Base-by-base conservation (phyloP, 768 basidiomycete genomes). In the Agrocybe praecox region DNA sequence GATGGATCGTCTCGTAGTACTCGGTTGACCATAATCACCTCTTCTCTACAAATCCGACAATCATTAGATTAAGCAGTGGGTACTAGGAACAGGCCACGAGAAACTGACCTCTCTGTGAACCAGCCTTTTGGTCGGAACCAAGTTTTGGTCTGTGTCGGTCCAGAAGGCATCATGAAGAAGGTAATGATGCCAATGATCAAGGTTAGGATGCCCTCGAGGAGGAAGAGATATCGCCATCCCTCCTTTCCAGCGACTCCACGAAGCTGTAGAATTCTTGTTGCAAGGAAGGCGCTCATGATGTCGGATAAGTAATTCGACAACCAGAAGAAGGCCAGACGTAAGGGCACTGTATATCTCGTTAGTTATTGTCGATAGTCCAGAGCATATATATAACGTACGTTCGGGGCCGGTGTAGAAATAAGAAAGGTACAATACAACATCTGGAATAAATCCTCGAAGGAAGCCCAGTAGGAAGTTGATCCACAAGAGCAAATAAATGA, bases 261-360 rank as follows among this genome's bases (percentile, higher is more conserved):
- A 54, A 86, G 73, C 46, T 70, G 68, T 15, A 88, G 71, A 17
- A 89, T 82, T 5, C 86, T 88, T 0, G 83, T 84, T 0, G 85
- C 89, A 9, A 89, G 64, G 67, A 92, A 89, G 2, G 83, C 82
- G 49, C 81, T 77, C 18, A 84, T 59, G 49, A 90, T 83, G 45
- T 79, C 69, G 3, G 81, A 74, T 1, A 79, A 52, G 52, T 87
- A 84, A 66, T 81, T 81, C 4, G 84, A 83, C 24, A 82, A 75
- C 87, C 86, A 90, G 75, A 89, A 89, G 62, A 78, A 83, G 1
- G 85, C 86, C 10, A 90, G 74, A n/a, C 88, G 80, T 44, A 88
- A 79, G 2, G 87, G 85, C 0, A 88, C 81, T 84, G 59, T 26
- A 12, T n/a, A 44, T 21, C 6, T 45, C 8, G 29, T 46, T 23